Evolutionary conservation across 805 yeast species (phyloP), one percentile per base, ranked within the genome.

Genomic region (Wickerhamiella shivajii): DNA sequence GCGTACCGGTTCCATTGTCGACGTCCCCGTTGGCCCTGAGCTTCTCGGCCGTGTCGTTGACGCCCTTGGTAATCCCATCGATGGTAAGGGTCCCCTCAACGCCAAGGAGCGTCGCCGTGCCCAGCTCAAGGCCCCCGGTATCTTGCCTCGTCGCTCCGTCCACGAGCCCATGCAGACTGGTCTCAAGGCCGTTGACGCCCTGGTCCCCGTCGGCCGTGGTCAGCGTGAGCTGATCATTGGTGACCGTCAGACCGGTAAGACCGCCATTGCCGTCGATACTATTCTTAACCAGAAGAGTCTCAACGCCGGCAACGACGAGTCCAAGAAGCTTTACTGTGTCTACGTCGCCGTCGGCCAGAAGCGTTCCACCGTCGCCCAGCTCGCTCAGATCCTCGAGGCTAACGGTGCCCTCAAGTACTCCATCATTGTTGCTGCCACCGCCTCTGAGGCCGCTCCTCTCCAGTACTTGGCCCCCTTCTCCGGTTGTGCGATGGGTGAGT

Each of bases 401-500:
- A 70, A 84, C 63, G 97, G 85, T 61, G 97, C 99, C 56, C 70
- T 90, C 68, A 83, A 90, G 70, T 90, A 90, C 77, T 64, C 96
- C 56, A 78, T 90, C 67, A 74, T 90, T 64, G 97, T 90, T 62
- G 96, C 98, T 44, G 99, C 98, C 55, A 90, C 99, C 56, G 99
- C 99, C 52, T 90, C 98, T 45, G 98, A 90, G 74, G 98, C 98
- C 53, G 98, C 99, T 64, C 99, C 98, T 64, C 74, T 90, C 66
- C 99, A 90, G 74, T 90, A 84, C 74, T 69, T 90, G 63, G 97
- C 99, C 71, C 99, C 99, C 64, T 90, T 90, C 94, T 83, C 98
- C 53, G 99, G 85, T 51, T 78, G 93, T 63, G 93, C 99, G 58
- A 85, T 90, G 63, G 95, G 97, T 71, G 99, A 90, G 73, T 90